These are phyloP conservation scores for Colletotrichum sp. DNA, from an alignment of 2,329 filamentous ascomycete genomes.

Conservation along the genomic window DNA sequence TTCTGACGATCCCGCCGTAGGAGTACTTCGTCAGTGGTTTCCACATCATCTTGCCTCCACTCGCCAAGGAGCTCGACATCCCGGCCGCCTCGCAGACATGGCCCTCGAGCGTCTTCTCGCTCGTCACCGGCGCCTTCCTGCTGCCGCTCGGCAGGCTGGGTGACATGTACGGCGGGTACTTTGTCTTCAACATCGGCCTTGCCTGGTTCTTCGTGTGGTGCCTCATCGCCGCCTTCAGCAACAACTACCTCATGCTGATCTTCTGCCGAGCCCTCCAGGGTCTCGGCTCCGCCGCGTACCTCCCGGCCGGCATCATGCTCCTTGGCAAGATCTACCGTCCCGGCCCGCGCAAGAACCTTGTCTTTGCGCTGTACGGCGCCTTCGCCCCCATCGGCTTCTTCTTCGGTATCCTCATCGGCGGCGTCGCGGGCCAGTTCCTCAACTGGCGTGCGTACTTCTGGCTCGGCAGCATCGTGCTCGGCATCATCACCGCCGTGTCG, in stretches of 20 bases:
- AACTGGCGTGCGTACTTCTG: constrained; percentile 76
- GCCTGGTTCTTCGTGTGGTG: constrained; percentile 73
- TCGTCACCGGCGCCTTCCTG: constrained; percentile 62
- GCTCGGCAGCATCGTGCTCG: constrained; percentile 55
- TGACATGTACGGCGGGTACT: constrained; percentile 68
- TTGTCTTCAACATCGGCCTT: constrained; percentile 64
- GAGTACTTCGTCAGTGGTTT: constrained; percentile 84
- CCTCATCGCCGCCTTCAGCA: constrained; percentile 72
- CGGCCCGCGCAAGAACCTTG: constrained; percentile 73
- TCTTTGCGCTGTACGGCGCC: constrained; percentile 65
- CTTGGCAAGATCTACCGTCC: constrained; percentile 72
- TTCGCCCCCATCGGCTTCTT: constrained; percentile 65
- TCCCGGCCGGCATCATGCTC: constrained; percentile 74
- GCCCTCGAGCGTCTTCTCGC: constrained; percentile 68
- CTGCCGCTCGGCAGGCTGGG: constrained; percentile 67
- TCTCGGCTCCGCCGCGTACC: constrained; percentile 73
- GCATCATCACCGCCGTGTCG: constrained; percentile 52
- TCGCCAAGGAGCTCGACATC: constrained; percentile 68
- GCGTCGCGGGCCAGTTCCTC: constrained; percentile 63
- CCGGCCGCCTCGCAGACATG: constrained; percentile 65
- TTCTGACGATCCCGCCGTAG: constrained; percentile 29
- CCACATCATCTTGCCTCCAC: constrained; percentile 71
- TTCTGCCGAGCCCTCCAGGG: constrained; percentile 77
- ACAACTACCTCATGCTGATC: constrained; percentile 73
- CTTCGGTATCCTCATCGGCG: constrained; percentile 70